phyloP scores from a whole-genome alignment of 257 asterid genomes.

The Thymus mandschuricus region DNA sequence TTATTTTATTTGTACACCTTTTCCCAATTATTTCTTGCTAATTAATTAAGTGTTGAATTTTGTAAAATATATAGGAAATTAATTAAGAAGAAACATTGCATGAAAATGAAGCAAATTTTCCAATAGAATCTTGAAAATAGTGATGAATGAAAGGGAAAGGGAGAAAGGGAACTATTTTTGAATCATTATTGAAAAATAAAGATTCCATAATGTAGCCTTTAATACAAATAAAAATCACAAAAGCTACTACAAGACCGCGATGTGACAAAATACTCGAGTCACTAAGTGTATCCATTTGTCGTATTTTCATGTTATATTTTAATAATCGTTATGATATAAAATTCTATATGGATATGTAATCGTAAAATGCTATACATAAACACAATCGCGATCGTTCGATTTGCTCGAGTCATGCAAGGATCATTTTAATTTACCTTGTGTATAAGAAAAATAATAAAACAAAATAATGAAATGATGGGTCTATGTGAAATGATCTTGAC shows the following conservation, averaged over 20 bases:
- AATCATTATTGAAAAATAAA: slow-evolving; percentile 23
- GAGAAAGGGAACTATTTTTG: slow-evolving; percentile 14
- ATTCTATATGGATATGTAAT: too few species aligned
- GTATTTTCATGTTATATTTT: too few species aligned
- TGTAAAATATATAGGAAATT: too few species aligned
- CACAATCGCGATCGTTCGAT: too few species aligned
- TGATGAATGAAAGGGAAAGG: slow-evolving; percentile 28
- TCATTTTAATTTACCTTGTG: too few species aligned
- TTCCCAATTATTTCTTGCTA: too few species aligned
- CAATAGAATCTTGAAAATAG: slow-evolving; percentile 35
- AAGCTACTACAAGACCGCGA: slow-evolving; percentile 23
- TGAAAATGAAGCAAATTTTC: slow-evolving; percentile 29
- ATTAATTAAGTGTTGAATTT: not conserved
- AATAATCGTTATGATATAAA: too few species aligned
- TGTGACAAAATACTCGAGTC: slow-evolving; percentile 19
- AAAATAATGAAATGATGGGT: not conserved
- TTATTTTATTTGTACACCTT: not conserved
- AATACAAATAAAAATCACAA: slow-evolving; percentile 11
- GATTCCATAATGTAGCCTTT: slow-evolving; percentile 28
- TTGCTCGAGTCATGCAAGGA: too few species aligned
- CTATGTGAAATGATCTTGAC: not conserved
- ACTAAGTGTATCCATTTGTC: too few species aligned
- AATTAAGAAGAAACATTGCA: slow-evolving; percentile 15
- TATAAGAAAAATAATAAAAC: not conserved
- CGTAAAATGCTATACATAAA: too few species aligned